Conservation (phyloP, 2,329 filamentous ascomycete genomes). For the Sphaerulina musiva region DNA sequence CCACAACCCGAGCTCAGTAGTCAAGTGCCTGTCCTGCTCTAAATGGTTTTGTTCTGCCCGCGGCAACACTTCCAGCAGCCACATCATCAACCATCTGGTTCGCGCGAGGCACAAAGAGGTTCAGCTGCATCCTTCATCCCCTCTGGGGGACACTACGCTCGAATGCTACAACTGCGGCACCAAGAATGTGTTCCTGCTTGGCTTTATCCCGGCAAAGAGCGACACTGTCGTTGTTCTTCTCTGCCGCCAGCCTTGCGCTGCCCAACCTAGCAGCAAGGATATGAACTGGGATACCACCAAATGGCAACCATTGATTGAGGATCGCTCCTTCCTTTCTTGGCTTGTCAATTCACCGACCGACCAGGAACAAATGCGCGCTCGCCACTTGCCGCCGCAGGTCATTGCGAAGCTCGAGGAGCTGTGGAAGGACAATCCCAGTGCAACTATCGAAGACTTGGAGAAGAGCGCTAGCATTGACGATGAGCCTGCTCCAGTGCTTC, state of each 20-base stretch:
- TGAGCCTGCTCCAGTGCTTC: constrained; percentile 82
- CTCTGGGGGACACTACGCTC: constrained; percentile 88
- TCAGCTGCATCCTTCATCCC: constrained; percentile 86
- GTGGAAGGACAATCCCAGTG: constrained; percentile 91
- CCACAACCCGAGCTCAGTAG: constrained; percentile 88
- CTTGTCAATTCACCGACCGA: constrained; percentile 84
- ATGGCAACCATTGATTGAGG: constrained; percentile 96
- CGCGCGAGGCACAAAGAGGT: constrained; percentile 98
- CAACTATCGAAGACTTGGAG: constrained; percentile 85
- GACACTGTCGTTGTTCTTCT: constrained; percentile 96
- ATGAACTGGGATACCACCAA: constrained; percentile 99
- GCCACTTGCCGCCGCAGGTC: constrained; percentile 86
- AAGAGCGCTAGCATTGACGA: constrained; percentile 89
- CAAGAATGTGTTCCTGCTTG: constrained; percentile 97
- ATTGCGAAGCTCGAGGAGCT: constrained; percentile 95
- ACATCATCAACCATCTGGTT: constrained; percentile 97
- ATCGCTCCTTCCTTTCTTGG: constrained; percentile 91
- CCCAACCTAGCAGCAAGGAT: constrained; percentile 91
- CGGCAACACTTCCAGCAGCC: constrained; percentile 91
- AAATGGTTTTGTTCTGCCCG: constrained; percentile 99
- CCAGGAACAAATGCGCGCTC: constrained; percentile 88
- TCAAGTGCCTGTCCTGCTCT: constrained; percentile 90
- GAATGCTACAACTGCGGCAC: constrained; percentile 99
- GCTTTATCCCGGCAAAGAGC: constrained; percentile 97
- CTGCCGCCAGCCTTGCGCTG: constrained; percentile 91